Base-by-base conservation (phyloP, 2,329 filamentous ascomycete genomes). In the Penicillium hesseltinei region DNA sequence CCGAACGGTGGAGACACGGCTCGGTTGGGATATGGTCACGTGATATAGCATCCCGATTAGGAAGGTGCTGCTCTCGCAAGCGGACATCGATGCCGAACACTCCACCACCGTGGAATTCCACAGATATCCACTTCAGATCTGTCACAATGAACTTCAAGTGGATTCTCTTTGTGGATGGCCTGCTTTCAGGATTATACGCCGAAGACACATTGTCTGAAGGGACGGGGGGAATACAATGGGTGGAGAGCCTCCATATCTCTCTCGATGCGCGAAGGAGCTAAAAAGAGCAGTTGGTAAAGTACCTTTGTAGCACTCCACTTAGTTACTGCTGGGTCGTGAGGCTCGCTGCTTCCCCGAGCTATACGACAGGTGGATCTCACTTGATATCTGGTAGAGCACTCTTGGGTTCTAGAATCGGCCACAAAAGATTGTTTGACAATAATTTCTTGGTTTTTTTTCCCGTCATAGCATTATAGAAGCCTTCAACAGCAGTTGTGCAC, bases 31-130 rank as follows among this genome's bases (percentile, higher is more conserved):
- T 0, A 0, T 1, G 0, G 6, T 62, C 63, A 65, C 62, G 63
- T 65, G 63, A 51, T 42, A 0, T 8, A 0, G 0, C 1, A 19
- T 52, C 57, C 61, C 29, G 35, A 64, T 58, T 54, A 56, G 63
- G 63, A 57, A 64, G 35, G 35, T 42, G 49, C 21, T 19, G 42
- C n/a, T 49, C 29, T 60, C 23, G 59, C 42, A 63, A 56, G 57
- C 62, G 57, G 61, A 56, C 49, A 33, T 44, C 21, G 19, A 36
- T n/a, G 25, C 27, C 9, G 25, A 38, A 51, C 33, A 50, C 47
- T 15, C 39, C 54, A 27, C 47, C 54, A 64, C 23, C 27, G 43
- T 43, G 27, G 48, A 51, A 62, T 62, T 57, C 52, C 48, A 54
- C 36, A 25, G 4, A 2, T 17, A 54, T 59, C 54, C 9, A 44